Conservation (phyloP, 2,329 filamentous ascomycete genomes). For the Hawksworthiomyces lignivorus region DNA sequence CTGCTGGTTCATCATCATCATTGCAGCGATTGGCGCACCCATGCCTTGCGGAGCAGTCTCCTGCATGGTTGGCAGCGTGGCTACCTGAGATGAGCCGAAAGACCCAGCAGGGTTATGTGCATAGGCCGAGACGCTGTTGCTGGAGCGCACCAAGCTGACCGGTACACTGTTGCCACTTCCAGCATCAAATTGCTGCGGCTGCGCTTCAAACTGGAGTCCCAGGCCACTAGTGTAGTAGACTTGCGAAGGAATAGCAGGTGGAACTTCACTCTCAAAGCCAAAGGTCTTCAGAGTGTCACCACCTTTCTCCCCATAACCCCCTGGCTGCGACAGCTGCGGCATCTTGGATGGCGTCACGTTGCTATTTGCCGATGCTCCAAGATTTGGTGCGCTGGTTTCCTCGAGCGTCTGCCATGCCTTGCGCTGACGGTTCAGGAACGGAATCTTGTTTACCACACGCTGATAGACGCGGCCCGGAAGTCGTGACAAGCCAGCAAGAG, state of each 20-base stretch:
- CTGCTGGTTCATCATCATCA: neutral
- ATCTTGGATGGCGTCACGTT: neutral
- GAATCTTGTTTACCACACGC: constrained; percentile 23
- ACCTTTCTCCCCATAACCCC: constrained; percentile 2
- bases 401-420: constrained; percentile 24
- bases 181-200: constrained; percentile 1
- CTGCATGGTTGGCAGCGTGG: constrained; percentile 17
- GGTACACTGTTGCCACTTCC: neutral
- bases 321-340: neutral
- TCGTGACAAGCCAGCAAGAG: neutral
- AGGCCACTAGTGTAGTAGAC: constrained; percentile 15
- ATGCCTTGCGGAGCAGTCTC: neutral
- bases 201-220: constrained; percentile 14
- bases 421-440: constrained; percentile 24
- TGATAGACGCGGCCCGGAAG: constrained; percentile 9
- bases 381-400: constrained; percentile 13
- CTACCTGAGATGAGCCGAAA: constrained; percentile 20
- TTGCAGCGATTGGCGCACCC: neutral
- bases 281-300: constrained; percentile 4
- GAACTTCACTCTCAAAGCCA: constrained; percentile 1
- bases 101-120: constrained; percentile 20
- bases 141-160: constrained; percentile 4
- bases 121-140: constrained; percentile 13
- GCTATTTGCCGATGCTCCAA: neutral
- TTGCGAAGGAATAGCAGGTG: constrained; percentile 3